Percentiles rank a stretch among this genome's conserved stretches.
phyloP scores from a whole-genome alignment of 192 early-diverging fungal species.

The Podila epigama region DNA sequence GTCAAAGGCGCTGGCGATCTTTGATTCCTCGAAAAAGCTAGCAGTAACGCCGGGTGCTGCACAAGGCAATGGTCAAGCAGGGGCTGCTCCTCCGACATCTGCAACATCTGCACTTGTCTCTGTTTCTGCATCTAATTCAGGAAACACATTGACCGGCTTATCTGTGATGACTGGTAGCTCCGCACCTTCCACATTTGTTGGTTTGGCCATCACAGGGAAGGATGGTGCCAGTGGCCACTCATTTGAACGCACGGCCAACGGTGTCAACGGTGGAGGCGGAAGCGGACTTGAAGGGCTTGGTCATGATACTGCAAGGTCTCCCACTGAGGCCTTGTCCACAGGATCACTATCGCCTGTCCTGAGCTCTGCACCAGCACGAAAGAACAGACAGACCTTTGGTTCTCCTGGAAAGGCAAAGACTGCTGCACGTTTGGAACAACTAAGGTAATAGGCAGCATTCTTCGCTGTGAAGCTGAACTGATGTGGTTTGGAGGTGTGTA shows the following conservation, averaged over 20 bases:
- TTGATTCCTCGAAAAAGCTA: conserved; percentile 28
- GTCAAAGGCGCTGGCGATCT: conserved; percentile 38
- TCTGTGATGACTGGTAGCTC: neutral
- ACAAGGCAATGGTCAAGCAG: neutral
- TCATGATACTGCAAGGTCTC: conserved; percentile 18
- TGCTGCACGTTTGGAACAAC: conserved; percentile 27
- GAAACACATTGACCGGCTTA: conserved; percentile 5
- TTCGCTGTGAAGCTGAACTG: neutral
- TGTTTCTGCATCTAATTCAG: conserved; percentile 20
- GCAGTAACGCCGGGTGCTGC: neutral
- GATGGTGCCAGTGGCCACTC: conserved; percentile 1
- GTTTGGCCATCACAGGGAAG: neutral
- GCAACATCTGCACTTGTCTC: conserved; percentile 21
- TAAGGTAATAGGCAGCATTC: conserved; percentile 12
- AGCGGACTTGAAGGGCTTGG: neutral
- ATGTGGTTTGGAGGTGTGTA: no score
- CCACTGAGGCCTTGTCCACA: conserved; percentile 21
- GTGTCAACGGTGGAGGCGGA: neutral
- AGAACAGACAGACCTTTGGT: conserved; percentile 38
- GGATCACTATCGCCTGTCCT: conserved; percentile 36
- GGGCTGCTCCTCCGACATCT: neutral
- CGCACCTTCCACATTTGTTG: neutral
- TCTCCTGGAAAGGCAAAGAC: conserved; percentile 46
- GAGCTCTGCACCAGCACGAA: conserved; percentile 23
- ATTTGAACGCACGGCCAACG: neutral